Base-by-base conservation (phyloP, 805 yeast genomes). In the Pichia rugopelliculosa region DNA sequence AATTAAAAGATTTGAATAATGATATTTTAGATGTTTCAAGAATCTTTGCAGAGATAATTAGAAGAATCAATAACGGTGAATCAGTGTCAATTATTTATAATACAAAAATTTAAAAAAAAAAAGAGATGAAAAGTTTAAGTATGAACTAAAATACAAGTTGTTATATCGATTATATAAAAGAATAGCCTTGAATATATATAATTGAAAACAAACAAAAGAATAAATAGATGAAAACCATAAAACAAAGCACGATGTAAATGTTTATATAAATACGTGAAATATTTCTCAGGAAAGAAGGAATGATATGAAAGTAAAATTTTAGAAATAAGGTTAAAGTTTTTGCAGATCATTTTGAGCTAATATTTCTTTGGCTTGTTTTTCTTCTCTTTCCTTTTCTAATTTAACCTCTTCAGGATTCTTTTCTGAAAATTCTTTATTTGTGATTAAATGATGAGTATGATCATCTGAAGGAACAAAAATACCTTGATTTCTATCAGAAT, bases 11-110 rank as follows among this genome's bases (percentile, higher is more conserved):
- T 8, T 84, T 84, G 11, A 77, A 75, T 44, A 75, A 77, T 60
- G 72, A 88, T 25, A 87, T 91, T 10, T 71, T 93, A 57, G 99
- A 93, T 57, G 93, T 93, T 8, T 81, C 95, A 10, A 73, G 85
- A 49, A 78, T 93, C 18, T 84, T 93, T 57, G 96, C 95, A 17
- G 99, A 93, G 67, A 91, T 97, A 2, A 88, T 93, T 40, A 76
- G 99, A 64, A 76, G 99, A 65, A 91, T 93, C 44, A 96, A 93
- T 66, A 93, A 93, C 57, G 99, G 99, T 56, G 99, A 93, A 70
- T 81, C 91, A 15, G 96, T 93, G 17, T 84, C 95, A 18, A 84
- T 88, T 87, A 72, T 93, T 51, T 93, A 90, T 68, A 96, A 89
- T 58, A 90, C 86, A 56, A 95, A 80, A 2, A 75, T 80, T 79